Conservation (phyloP, 2,329 filamentous ascomycete genomes). For the Ophiostoma novo-ulmi region DNA sequence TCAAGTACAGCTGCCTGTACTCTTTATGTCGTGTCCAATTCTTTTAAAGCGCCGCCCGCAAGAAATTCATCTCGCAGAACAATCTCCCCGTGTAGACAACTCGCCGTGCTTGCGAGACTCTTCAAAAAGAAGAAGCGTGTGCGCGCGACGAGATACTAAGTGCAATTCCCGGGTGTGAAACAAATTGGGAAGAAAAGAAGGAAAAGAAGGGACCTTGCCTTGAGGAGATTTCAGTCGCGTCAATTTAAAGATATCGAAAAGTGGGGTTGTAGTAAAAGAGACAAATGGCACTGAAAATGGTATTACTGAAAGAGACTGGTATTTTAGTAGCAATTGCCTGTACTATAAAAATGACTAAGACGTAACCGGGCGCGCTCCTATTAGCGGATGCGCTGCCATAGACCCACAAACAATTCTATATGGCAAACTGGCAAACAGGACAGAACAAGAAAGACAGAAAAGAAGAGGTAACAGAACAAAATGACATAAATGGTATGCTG, state of each 20-base stretch:
- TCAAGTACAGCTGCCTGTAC: constrained; percentile 14
- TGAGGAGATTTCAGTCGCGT: neutral
- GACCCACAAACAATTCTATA: constrained; percentile 4
- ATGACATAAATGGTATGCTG: neutral
- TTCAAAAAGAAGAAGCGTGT: constrained; percentile 33
- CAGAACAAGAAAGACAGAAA: neutral
- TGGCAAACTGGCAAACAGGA: constrained; percentile 1
- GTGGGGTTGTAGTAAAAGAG: neutral
- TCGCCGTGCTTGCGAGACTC: constrained; percentile 36
- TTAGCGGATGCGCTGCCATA: neutral
- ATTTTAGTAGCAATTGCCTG: neutral
- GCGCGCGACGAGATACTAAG: constrained; percentile 29
- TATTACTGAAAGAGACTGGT: neutral
- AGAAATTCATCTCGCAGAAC: constrained; percentile 34
- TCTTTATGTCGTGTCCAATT: constrained; percentile 48
- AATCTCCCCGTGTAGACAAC: constrained; percentile 58
- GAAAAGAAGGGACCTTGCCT: constrained; percentile 32
- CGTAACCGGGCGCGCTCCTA: neutral
- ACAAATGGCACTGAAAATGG: neutral
- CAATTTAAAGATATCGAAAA: neutral
- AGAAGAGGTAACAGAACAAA: neutral
- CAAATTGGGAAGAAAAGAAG: constrained; percentile 48
- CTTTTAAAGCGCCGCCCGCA: constrained; percentile 52
- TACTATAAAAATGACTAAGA: constrained; percentile 3
- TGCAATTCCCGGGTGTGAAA: constrained; percentile 42